Base-by-base conservation (phyloP, 2,329 filamentous ascomycete genomes). In the Paecilomyces formosus region DNA sequence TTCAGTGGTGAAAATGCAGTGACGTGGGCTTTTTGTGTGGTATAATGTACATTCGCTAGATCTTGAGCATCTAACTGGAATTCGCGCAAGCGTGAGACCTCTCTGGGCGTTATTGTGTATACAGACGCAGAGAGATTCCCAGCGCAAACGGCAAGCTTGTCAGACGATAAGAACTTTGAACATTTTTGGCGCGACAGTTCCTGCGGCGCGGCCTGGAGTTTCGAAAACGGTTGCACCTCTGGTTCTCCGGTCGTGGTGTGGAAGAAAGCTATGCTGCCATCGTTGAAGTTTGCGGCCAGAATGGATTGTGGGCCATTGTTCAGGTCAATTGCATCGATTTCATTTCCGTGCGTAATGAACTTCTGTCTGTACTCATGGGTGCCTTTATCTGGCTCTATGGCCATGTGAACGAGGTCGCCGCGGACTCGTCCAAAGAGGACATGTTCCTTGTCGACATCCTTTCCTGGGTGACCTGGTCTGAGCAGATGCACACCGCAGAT, bases 401-500 rank as follows among this genome's bases (percentile, higher is more conserved):
- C 78, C 61, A 68, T 74, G 60, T 73, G 68, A 51, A 66, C 70
- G 51, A 86, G 70, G 53, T 81, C 77, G 11, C 83, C 82, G 63
- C 81, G 81, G 21, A 83, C 79, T 52, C 83, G 82, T 5, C 83
- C 82, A 53, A 82, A 77, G 3, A 86, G 76, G 28, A 86, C 64
- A 53, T 79, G 71, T 61, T 84, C 77, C 7, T 64, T 68, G 18
- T 73, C 71, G 4, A 65, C 59, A 2, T 66, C 64, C 49, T 69
- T 68, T 54, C 65, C 61, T 57, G 65, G 66, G 57, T 79, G 75
- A 24, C 74, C 68, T 5, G 77, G 72, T 28, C 72, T 72, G 30
- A 88, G 65, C 1, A 87, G 65, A 62, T 82, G 81, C 54, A 87
- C 61, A 30, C 79, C 76, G 18, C 82, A 82, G 33, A 88, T 82